Conservation (phyloP, 2,329 filamentous ascomycete genomes). For the Diaporthe aspalathi region DNA sequence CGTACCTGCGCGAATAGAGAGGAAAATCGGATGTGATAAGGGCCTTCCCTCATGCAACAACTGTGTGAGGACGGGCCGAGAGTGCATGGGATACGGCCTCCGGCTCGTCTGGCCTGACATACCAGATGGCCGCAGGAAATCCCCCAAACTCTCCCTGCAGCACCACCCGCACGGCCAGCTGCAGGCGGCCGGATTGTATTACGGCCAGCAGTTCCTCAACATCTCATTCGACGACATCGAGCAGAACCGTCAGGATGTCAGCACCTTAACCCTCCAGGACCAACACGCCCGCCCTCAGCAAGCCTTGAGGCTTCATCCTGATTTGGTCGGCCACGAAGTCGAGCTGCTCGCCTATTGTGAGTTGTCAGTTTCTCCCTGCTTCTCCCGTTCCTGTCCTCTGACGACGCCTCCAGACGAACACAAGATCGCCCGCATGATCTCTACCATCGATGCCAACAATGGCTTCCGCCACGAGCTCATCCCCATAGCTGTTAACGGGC, state of each 20-base stretch:
- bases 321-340: constrained; percentile 46
- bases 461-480: constrained; percentile 59
- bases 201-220: constrained; percentile 54
- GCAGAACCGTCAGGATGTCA: constrained; percentile 43
- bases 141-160: constrained; percentile 35
- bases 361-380: constrained; percentile 25
- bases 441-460: constrained; percentile 58
- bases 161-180: constrained; percentile 35
- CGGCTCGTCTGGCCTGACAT: constrained; percentile 61
- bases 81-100: constrained; percentile 58
- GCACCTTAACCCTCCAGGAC: constrained; percentile 45
- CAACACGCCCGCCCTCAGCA: constrained; percentile 44
- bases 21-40: constrained; percentile 61
- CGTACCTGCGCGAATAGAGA: constrained; percentile 47
- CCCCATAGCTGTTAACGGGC: constrained; percentile 56
- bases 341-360: constrained; percentile 48
- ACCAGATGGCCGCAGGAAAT: constrained; percentile 55
- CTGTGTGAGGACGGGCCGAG: constrained; percentile 54
- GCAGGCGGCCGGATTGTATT: constrained; percentile 45
- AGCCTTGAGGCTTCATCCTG: constrained; percentile 45
- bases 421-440: constrained; percentile 57
- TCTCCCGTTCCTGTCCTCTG: background rate
- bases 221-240: constrained; percentile 52
- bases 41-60: constrained; percentile 56
- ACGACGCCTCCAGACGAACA: constrained; percentile 49